Evolutionary conservation across 2,329 filamentous ascomycete genomes (phyloP).

Genomic region (Epichloe gansuensis): DNA sequence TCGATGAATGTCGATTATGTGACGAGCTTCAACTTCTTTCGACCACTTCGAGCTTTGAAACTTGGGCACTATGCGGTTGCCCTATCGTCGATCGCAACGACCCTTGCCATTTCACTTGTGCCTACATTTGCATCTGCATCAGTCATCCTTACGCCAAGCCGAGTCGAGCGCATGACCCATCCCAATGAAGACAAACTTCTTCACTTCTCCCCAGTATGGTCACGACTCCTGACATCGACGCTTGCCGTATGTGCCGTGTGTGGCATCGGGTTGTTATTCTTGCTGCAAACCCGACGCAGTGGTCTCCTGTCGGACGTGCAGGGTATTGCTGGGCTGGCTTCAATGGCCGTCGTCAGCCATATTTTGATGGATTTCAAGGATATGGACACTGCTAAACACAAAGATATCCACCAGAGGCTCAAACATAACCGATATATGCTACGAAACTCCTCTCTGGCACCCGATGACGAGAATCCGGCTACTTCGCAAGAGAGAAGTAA

Average conservation of each 20-base stretch:
- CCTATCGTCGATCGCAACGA: slow-evolving; percentile 50
- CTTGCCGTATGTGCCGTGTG: slow-evolving; percentile 46
- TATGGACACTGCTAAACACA: slow-evolving; percentile 53
- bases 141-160: slow-evolving; percentile 43
- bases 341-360: slow-evolving; percentile 63
- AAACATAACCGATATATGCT: slow-evolving; percentile 55
- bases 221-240: slow-evolving; percentile 45
- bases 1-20: slow-evolving; percentile 66
- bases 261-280: slow-evolving; percentile 45
- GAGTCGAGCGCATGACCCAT: slow-evolving; percentile 28
- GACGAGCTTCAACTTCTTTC: slow-evolving; percentile 52
- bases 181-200: slow-evolving; percentile 39
- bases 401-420: slow-evolving; percentile 56
- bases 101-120: slow-evolving; percentile 55
- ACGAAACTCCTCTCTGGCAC: slow-evolving; percentile 58
- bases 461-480: slow-evolving; percentile 40
- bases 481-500: slow-evolving; percentile 31
- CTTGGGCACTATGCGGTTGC: slow-evolving; percentile 57
- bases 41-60: slow-evolving; percentile 49
- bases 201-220: slow-evolving; percentile 44
- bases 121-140: slow-evolving; percentile 56
- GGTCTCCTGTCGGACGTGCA: slow-evolving; percentile 57
- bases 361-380: slow-evolving; percentile 64
- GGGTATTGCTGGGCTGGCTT: slow-evolving; percentile 61
- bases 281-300: slow-evolving; percentile 49